These are phyloP conservation scores for Limnomonas spitsbergensis DNA, from an alignment of 139 green algal species.

Conservation along the genomic window DNA sequence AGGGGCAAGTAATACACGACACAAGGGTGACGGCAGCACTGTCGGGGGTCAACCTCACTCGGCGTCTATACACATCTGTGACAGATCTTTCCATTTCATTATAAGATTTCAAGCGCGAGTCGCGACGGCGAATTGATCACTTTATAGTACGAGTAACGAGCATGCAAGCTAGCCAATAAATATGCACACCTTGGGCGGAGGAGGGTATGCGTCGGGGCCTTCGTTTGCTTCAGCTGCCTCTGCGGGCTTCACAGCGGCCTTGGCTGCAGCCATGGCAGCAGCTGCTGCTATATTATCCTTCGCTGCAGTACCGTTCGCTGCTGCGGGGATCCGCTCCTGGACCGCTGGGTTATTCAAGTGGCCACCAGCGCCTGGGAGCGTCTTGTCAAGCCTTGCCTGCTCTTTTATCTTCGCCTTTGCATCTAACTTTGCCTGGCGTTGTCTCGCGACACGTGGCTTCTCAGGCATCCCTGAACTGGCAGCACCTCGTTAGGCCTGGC, in stretches of 20 bases:
- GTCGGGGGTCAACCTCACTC: too few species aligned
- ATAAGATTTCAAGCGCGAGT: too few species aligned
- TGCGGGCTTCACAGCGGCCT: slow-evolving; percentile 4
- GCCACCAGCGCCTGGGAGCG: background rate
- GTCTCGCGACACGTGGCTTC: background rate
- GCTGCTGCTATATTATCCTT: background rate
- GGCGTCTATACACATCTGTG: too few species aligned
- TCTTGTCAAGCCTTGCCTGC: background rate
- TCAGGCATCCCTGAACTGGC: slow-evolving; percentile 6
- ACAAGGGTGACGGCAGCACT: too few species aligned
- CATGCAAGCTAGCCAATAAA: too few species aligned
- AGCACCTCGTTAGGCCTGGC: too few species aligned
- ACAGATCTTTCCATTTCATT: too few species aligned
- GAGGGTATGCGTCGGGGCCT: slow-evolving; percentile 12
- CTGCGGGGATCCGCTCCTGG: background rate
- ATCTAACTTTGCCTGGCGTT: slow-evolving; percentile 10
- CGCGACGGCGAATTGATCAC: too few species aligned
- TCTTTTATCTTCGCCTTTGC: slow-evolving; percentile 15
- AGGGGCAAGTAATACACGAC: too few species aligned
- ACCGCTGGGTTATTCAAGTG: background rate
- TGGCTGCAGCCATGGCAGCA: slow-evolving; percentile 15
- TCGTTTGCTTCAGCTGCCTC: slow-evolving; percentile 7
- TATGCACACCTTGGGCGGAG: slow-evolving; percentile 5
- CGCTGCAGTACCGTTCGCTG: background rate
- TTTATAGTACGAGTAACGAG: too few species aligned